Evolutionary conservation across 805 yeast species (phyloP), one percentile per base, ranked within the genome.

Genomic region (Lipomyces oligophaga): DNA sequence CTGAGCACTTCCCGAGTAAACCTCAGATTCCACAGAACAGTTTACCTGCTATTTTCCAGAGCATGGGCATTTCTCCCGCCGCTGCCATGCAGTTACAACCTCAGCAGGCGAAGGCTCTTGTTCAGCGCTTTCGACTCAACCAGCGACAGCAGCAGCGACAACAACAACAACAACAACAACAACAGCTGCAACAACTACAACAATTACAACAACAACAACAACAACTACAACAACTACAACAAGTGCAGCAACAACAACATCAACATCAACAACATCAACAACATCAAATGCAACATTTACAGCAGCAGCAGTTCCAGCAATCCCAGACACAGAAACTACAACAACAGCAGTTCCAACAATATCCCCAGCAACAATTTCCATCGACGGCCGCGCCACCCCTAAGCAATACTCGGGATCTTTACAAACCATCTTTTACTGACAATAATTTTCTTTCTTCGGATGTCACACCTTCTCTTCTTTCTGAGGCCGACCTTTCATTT

Each of bases 211-310:
- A 45, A n/a, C 64, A 60, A 24, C n/a, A n/a, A n/a, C n/a, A n/a
- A n/a, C n/a, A n/a, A n/a, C 43, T 44, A 18, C 58, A 55, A 48
- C 64, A 58, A 51, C 49, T 59, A 55, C 63, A 63, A 13, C 60
- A 61, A 19, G 40, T 28, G 48, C 51, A 43, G 18, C 36, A 40
- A 21, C 31, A 18, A 7, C n/a, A 43, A 8, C 31, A 30, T 18
- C 32, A 20, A n/a, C 26, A 40, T 24, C 43, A 31, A 11, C 27
- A 4, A n/a, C 43, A 20, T 5, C 26, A 39, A 15, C 33, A 28
- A 25, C 24, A 19, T 33, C 19, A 24, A 27, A 13, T 13, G 30
- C 30, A 26, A 26, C 43, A 43, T 15, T 58, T 55, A 47, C 65
- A 58, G 52, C 49, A 59, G 20, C 36, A n/a, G 15, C 11, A 8